Evolutionary conservation across 164 flowering plant species (phyloP).

Genomic region (Warburgia ugandensis): DNA sequence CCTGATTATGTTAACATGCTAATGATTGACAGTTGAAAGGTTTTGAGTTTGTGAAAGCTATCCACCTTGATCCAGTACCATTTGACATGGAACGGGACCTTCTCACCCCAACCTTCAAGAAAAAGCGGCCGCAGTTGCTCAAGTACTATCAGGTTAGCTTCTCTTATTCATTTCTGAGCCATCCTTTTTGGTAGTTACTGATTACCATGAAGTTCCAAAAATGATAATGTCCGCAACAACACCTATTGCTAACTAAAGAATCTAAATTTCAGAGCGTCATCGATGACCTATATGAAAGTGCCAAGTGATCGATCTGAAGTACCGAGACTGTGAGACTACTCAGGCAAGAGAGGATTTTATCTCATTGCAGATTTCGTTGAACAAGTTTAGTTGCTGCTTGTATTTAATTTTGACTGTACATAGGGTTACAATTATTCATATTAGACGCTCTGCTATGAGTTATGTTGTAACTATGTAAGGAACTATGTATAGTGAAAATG

Average conservation of each 20-base stretch:
- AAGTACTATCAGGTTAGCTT: constrained; percentile 74
- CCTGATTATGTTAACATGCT: background rate
- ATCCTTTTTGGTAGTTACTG: background rate
- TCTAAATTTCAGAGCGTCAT: constrained; percentile 41
- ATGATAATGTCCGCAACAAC: background rate
- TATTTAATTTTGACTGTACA: background rate
- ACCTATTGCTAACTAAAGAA: background rate
- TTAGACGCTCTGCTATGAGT: background rate
- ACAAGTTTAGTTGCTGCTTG: background rate
- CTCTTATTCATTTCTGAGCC: background rate
- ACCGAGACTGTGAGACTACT: background rate
- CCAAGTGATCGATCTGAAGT: constrained; percentile 10
- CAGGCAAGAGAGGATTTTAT: background rate
- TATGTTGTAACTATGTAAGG: background rate
- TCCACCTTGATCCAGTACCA: constrained; percentile 87
- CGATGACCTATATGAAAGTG: constrained; percentile 63
- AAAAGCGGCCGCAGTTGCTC: constrained; percentile 94
- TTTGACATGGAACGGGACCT: constrained; percentile 96
- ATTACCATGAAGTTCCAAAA: too few relatives aligned
- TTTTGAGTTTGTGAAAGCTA: constrained; percentile 76
- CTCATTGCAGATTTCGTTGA: background rate
- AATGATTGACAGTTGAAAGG: constrained; percentile 72
- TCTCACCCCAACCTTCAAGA: constrained; percentile 91
- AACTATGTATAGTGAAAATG: background rate
- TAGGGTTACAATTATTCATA: background rate